Conservation (phyloP, 768 basidiomycete species). For the Sporobolomyces phaffii region DNA sequence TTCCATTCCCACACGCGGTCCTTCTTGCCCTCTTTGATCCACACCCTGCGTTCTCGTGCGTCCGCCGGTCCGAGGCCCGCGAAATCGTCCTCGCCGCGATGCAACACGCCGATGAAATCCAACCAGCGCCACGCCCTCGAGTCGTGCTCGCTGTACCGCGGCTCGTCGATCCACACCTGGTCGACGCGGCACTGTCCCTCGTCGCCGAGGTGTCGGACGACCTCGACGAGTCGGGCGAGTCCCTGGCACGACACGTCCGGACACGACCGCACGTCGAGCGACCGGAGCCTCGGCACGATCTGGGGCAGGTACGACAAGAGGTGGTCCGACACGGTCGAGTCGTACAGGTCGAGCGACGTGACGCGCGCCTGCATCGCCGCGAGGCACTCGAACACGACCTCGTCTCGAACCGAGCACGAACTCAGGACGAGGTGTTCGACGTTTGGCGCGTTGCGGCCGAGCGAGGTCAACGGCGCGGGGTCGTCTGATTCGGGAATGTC, state of each 20-base stretch:
- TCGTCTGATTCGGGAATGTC: neutral
- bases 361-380: slow-evolving; percentile 6
- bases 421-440: neutral
- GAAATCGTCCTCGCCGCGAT: slow-evolving; percentile 11
- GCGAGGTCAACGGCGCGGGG: neutral
- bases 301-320: slow-evolving; percentile 15
- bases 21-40: slow-evolving; percentile 19
- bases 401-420: neutral
- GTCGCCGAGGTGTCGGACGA: neutral
- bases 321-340: slow-evolving; percentile 13
- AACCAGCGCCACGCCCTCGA: slow-evolving; percentile 23
- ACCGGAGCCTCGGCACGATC: slow-evolving; percentile 4
- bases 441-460: slow-evolving; percentile 21
- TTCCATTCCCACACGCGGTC: neutral
- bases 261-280: slow-evolving; percentile 22
- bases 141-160: neutral
- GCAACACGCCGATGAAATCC: slow-evolving; percentile 28
- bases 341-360: slow-evolving; percentile 7
- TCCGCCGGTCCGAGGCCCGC: slow-evolving; percentile 17
- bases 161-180: slow-evolving; percentile 6
- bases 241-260: slow-evolving; percentile 8
- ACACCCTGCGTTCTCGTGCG: neutral
- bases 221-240: slow-evolving; percentile 33
- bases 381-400: slow-evolving; percentile 4
- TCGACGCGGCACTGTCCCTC: slow-evolving; percentile 10